phyloP scores from a whole-genome alignment of 345 rosid species.

The Populus simonii region DNA sequence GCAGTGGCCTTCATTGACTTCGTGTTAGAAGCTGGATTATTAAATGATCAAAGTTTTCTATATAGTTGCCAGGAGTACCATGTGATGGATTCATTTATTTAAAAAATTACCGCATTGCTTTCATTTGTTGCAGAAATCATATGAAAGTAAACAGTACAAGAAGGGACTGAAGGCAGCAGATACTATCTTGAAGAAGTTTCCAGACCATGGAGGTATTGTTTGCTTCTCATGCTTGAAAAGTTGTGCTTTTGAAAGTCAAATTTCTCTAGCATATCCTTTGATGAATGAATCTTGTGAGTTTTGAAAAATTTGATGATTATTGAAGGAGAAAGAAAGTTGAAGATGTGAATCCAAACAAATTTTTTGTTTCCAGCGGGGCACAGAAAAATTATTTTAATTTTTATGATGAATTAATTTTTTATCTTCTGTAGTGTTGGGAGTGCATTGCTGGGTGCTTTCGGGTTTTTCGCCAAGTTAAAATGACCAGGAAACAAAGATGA shows the following conservation, averaged over 20 bases:
- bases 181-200: slow-evolving; percentile 91
- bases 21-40: background rate
- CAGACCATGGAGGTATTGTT: slow-evolving; percentile 94
- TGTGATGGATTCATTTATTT: background rate
- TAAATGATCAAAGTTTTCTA: background rate
- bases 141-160: slow-evolving; percentile 97
- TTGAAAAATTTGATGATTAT: background rate
- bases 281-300: background rate
- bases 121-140: slow-evolving; percentile 73
- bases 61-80: background rate
- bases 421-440: background rate
- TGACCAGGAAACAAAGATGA: background rate
- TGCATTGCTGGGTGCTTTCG: background rate
- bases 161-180: slow-evolving; percentile 99
- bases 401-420: background rate
- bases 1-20: background rate
- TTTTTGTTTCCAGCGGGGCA: background rate
- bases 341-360: background rate
- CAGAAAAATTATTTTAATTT: background rate
- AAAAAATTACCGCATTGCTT: background rate
- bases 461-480: background rate
- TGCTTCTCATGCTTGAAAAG: background rate
- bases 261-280: background rate
- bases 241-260: background rate
- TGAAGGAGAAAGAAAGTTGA: background rate